A percentile compares a stretch with the other conserved stretches of the same genome.
These are phyloP conservation scores for Blastobotrys americana DNA, from an alignment of 805 yeast species.

Conservation along the genomic window DNA sequence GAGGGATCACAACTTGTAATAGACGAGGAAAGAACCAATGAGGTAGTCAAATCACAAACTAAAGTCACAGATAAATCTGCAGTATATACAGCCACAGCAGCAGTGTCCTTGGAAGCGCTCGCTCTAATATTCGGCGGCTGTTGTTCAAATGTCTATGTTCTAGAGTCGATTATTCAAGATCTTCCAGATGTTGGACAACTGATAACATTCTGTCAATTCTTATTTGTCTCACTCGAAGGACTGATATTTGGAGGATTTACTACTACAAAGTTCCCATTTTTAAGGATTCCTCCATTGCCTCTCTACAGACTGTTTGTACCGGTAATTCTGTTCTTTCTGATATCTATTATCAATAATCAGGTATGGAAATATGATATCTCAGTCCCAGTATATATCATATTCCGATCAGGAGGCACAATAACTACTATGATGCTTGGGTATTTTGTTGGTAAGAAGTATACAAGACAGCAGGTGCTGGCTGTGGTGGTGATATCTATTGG, in stretches of 20 bases:
- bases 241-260: slow-evolving; percentile 15
- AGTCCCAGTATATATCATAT: slow-evolving; percentile 59
- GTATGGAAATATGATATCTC: slow-evolving; percentile 53
- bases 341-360: slow-evolving; percentile 49
- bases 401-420: slow-evolving; percentile 58
- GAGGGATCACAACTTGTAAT: too few relatives aligned
- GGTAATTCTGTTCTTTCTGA: slow-evolving; percentile 43
- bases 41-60: too few relatives aligned
- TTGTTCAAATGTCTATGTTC: slow-evolving; percentile 58
- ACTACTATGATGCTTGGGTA: slow-evolving; percentile 53
- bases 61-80: too few relatives aligned
- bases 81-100: too few relatives aligned
- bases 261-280: slow-evolving; percentile 25
- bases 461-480: slow-evolving; percentile 40
- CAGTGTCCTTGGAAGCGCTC: slow-evolving; percentile 6
- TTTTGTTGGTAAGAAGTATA: slow-evolving; percentile 42
- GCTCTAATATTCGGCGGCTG: slow-evolving; percentile 61
- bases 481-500: slow-evolving; percentile 50
- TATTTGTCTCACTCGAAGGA: slow-evolving; percentile 43
- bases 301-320: slow-evolving; percentile 36
- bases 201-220: slow-evolving; percentile 51
- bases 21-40: too few relatives aligned
- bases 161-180: slow-evolving; percentile 45
- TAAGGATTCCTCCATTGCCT: slow-evolving; percentile 30
- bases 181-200: slow-evolving; percentile 39